Evolutionary conservation across 2,329 filamentous ascomycete genomes (phyloP).

Genomic region (Talaromyces pinophilus): DNA sequence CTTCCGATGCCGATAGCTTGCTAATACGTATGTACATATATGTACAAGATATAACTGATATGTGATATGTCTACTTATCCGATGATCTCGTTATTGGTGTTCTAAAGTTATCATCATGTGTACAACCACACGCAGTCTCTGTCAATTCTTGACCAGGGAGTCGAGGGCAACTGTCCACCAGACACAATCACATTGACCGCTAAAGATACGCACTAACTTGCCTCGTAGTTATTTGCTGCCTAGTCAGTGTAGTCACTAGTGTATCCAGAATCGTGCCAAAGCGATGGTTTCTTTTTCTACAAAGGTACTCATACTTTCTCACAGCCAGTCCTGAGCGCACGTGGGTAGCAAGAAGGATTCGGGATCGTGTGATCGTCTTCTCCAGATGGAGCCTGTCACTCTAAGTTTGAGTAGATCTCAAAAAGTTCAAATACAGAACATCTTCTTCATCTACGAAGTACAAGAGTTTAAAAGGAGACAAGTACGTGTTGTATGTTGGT

Average conservation of each 20-base stretch:
- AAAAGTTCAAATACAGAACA: background rate
- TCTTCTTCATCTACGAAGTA: background rate
- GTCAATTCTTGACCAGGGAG: background rate
- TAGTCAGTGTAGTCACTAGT: background rate
- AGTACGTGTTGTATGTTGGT: background rate
- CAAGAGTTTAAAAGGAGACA: background rate
- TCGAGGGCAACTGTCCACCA: background rate
- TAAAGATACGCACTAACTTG: background rate
- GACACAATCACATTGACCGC: background rate
- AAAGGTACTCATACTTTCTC: background rate
- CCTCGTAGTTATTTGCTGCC: background rate
- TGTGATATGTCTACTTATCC: background rate
- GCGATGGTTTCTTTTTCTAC: background rate
- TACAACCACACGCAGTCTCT: background rate
- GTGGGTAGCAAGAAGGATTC: background rate
- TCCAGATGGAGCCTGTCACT: conserved; percentile 4
- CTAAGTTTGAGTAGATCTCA: background rate
- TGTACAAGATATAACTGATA: background rate
- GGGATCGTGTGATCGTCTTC: conserved; percentile 15
- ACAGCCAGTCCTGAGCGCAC: conserved; percentile 14
- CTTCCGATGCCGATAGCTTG: conserved; percentile 2
- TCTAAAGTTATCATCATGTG: background rate
- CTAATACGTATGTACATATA: background rate
- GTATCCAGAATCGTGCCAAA: background rate
- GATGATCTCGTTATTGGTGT: background rate